A percentile compares a stretch with the other conserved stretches of the same genome.
These are phyloP conservation scores for Bruguiera hainesii DNA, from an alignment of 441 rosid genomes.

Conservation along the genomic window DNA sequence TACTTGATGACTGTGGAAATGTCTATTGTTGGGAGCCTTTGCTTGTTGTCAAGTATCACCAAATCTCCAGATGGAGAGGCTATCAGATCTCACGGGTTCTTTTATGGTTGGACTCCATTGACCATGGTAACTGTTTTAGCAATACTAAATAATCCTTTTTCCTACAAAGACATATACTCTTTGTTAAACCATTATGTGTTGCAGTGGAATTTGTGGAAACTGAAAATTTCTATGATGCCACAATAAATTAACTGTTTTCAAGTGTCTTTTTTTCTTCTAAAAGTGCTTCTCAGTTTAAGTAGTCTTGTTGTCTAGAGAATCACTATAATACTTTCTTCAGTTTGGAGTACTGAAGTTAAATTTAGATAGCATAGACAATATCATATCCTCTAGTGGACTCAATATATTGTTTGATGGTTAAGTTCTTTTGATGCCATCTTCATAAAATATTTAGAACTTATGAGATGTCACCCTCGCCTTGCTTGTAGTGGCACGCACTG, in stretches of 20 bases:
- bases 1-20: conserved; percentile 97
- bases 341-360: not conserved
- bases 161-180: not conserved
- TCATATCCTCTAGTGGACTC: not conserved
- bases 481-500: not conserved
- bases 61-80: conserved; percentile 98
- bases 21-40: conserved; percentile 93
- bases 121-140: conserved; percentile 53
- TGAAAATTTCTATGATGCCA: not conserved
- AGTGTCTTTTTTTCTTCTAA: not conserved
- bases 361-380: not conserved
- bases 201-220: not conserved
- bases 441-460: too few relatives aligned
- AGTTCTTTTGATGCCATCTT: not conserved
- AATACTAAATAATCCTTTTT: not conserved
- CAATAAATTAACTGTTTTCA: not conserved
- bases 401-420: not conserved
- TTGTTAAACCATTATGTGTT: not conserved
- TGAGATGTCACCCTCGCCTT: not conserved
- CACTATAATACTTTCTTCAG: not conserved
- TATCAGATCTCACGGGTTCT: conserved; percentile 69
- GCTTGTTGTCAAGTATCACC: conserved; percentile 70
- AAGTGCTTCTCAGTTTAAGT: not conserved
- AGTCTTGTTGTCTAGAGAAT: not conserved
- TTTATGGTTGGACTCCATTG: conserved; percentile 93